Base-by-base conservation (phyloP, 2,329 filamentous ascomycete species). In the Colletotrichum orchidophilum region DNA sequence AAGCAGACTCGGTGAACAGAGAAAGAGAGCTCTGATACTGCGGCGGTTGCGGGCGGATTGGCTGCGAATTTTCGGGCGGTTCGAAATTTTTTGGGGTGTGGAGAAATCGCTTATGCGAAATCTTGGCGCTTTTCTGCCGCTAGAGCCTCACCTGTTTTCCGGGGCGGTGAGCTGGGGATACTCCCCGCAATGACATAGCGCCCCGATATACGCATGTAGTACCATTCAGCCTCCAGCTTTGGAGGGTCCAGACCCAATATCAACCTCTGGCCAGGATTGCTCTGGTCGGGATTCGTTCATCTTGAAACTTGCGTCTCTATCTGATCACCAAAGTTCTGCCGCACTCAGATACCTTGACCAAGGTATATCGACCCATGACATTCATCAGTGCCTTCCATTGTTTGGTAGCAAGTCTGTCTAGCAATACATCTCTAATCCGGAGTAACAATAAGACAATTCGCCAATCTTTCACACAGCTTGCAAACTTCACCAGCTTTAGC, bases 21-120 rank as follows among this genome's bases (percentile, higher is more conserved):
- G 52, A 63, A n/a, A n/a, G 59, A 61, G 54, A 69, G 59, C 63
- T 70, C 65, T 64, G 54, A 68, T 59, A 62, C 49, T 33, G 55
- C 50, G 39, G 67, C 66, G 66, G 42, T 61, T 59, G 60, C 70
- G 42, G 67, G 66, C 70, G 66, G 57, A 66, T 61, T 73, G 71
- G 72, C 66, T 73, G 66, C 66, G 70, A 65, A 64, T 66, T 73
- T 70, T 72, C 66, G 39, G 54, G 59, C 55, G 42, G 50, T 65
- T 63, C 64, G 71, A 74, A 74, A 46, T 74, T 74, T 73, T 74
- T 74, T 70, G 71, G 71, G 59, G 52, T 71, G 73, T 74, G 73
- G 73, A 73, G 70, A 59, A 64, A 66, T 74, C 66, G 73, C 73
- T 73, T 74, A 68, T 71, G 66, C 66, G 72, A 73, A 73, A 73